These are phyloP conservation scores for Chrysoporthe puriensis DNA, from an alignment of 2,329 filamentous ascomycete genomes.

Conservation along the genomic window DNA sequence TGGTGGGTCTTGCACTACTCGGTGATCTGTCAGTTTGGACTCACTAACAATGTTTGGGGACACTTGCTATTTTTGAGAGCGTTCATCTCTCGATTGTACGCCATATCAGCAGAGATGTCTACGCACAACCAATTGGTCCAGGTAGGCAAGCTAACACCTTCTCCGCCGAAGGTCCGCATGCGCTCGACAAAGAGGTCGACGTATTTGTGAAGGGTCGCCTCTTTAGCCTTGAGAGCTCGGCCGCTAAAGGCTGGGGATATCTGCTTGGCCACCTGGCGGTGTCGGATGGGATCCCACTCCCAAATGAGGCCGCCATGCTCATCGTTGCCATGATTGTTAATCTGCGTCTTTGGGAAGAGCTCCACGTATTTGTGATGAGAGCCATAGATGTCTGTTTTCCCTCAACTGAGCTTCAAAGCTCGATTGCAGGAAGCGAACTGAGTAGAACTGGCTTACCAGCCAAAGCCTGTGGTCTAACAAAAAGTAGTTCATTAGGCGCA, in stretches of 20 bases:
- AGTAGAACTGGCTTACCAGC: neutral
- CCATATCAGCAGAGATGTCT: slow-evolving; percentile 32
- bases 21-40: no score
- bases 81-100: slow-evolving; percentile 30
- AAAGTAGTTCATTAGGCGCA: slow-evolving; percentile 24
- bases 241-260: slow-evolving; percentile 34
- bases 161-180: slow-evolving; percentile 26
- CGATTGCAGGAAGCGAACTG: no score
- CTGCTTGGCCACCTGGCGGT: slow-evolving; percentile 31
- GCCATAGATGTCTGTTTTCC: slow-evolving; percentile 29
- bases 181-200: slow-evolving; percentile 32
- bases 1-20: slow-evolving; percentile 9
- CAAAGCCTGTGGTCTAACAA: slow-evolving; percentile 19
- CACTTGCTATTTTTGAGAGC: slow-evolving; percentile 30
- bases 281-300: slow-evolving; percentile 33
- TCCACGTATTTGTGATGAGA: slow-evolving; percentile 28
- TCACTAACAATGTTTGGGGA: neutral
- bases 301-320: slow-evolving; percentile 30
- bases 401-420: no score
- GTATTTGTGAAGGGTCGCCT: slow-evolving; percentile 31
- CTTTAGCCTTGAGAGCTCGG: slow-evolving; percentile 25
- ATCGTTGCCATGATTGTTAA: slow-evolving; percentile 31
- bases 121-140: slow-evolving; percentile 32
- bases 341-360: slow-evolving; percentile 32
- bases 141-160: slow-evolving; percentile 25